Percentiles rank a stretch among this genome's conserved stretches.
phyloP scores from a whole-genome alignment of 805 yeast genomes.

The Yamadazyma kitorensis region DNA sequence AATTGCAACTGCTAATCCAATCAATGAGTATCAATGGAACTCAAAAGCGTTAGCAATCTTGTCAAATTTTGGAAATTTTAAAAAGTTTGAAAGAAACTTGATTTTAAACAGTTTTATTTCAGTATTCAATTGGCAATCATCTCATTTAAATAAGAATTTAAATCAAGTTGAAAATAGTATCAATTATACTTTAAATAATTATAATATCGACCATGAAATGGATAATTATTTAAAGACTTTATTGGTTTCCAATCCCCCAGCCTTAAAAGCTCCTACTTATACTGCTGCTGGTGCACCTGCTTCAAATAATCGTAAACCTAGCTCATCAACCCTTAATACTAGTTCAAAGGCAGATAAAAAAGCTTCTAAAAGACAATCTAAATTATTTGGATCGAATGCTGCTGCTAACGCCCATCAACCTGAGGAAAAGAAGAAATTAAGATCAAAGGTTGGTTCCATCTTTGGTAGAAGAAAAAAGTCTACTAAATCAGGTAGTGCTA shows the following conservation, averaged over 20 bases:
- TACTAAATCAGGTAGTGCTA: constrained; percentile 9
- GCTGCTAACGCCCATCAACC: background rate
- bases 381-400: constrained; percentile 3
- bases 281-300: background rate
- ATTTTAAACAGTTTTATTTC: constrained; percentile 63
- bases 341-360: constrained; percentile 7
- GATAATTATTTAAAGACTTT: constrained; percentile 32
- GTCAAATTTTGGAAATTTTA: constrained; percentile 71
- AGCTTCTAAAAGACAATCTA: constrained; percentile 7
- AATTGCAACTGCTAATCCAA: constrained; percentile 17
- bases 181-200: constrained; percentile 55
- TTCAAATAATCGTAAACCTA: background rate
- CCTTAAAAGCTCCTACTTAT: constrained; percentile 2
- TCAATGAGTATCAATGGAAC: constrained; percentile 65
- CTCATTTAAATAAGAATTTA: constrained; percentile 21
- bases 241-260: constrained; percentile 22
- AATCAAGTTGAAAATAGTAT: constrained; percentile 58
- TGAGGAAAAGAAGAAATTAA: constrained; percentile 30
- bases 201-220: constrained; percentile 38
- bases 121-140: constrained; percentile 44
- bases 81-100: constrained; percentile 53
- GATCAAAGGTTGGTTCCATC: constrained; percentile 73
- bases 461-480: constrained; percentile 54
- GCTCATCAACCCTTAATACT: constrained; percentile 3
- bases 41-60: constrained; percentile 74